A percentile compares a stretch with the other conserved stretches of the same genome.
phyloP scores from a whole-genome alignment of 208 protist genomes.

The Baffinella frigidus region DNA sequence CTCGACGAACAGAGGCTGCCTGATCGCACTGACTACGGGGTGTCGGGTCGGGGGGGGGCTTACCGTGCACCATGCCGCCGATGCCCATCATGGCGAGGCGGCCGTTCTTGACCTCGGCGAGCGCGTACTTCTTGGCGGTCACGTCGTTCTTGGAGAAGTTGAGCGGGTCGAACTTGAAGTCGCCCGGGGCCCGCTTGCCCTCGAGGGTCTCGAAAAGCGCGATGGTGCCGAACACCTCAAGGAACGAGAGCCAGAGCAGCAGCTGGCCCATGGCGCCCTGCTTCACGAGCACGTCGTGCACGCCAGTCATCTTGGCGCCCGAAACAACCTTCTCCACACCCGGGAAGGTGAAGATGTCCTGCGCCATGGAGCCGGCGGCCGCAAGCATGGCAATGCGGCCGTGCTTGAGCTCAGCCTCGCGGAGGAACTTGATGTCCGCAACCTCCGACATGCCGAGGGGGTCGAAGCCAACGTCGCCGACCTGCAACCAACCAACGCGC shows the following conservation, averaged over 20 bases:
- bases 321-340: background rate
- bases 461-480: constrained; percentile 40
- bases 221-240: constrained; percentile 61
- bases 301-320: constrained; percentile 43
- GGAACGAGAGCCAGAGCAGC: constrained; percentile 57
- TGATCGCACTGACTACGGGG: too few species aligned
- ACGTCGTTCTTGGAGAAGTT: constrained; percentile 13
- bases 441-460: constrained; percentile 15
- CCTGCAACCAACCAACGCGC: too few species aligned
- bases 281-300: constrained; percentile 53
- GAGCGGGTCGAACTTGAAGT: constrained; percentile 63
- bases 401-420: constrained; percentile 54
- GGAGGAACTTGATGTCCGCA: constrained; percentile 26
- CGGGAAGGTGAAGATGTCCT: constrained; percentile 42
- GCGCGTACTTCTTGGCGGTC: constrained; percentile 16
- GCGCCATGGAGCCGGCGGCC: constrained; percentile 4
- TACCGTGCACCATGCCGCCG: constrained; percentile 48
- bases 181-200: constrained; percentile 58
- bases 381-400: constrained; percentile 60
- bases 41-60: constrained; percentile 1
- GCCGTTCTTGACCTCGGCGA: constrained; percentile 56
- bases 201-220: constrained; percentile 58
- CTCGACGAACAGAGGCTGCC: too few species aligned
- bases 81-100: constrained; percentile 50
- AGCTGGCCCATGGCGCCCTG: constrained; percentile 56